These are phyloP conservation scores for Decorospora gaudefroyi DNA, from an alignment of 2,329 filamentous ascomycete species.

Conservation along the genomic window DNA sequence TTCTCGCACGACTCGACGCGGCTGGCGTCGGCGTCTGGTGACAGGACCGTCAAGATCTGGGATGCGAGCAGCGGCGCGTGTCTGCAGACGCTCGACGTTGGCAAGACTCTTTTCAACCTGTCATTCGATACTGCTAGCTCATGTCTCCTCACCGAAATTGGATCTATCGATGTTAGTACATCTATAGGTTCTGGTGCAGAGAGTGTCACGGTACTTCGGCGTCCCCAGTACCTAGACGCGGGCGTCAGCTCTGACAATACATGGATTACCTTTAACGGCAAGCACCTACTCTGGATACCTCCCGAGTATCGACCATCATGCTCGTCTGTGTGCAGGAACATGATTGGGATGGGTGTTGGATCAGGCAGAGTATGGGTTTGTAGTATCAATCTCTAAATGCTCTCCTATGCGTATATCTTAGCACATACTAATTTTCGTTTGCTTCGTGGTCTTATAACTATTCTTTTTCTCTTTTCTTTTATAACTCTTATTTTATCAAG, in stretches of 20 bases:
- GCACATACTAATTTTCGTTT: no score
- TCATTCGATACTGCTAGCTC: constrained; percentile 25
- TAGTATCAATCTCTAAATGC: constrained; percentile 8
- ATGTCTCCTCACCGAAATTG: constrained; percentile 27
- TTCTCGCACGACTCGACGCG: constrained; percentile 31
- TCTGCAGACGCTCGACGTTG: constrained; percentile 13
- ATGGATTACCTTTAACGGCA: constrained; percentile 24
- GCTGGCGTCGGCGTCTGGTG: no score
- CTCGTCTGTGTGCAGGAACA: constrained; percentile 21
- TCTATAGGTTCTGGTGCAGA: constrained; percentile 2
- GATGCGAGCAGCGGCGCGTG: constrained; percentile 22
- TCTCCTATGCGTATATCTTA: no score
- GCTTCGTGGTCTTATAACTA: no score
- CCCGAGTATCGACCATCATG: constrained; percentile 29
- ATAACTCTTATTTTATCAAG: no score
- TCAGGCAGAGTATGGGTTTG: constrained; percentile 26
- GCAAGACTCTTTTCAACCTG: constrained; percentile 12
- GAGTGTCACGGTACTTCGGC: constrained; percentile 9
- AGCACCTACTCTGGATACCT: constrained; percentile 28
- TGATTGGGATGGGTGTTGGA: constrained; percentile 19
- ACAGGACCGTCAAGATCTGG: no score
- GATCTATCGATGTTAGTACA: constrained; percentile 15
- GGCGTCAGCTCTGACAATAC: constrained; percentile 16
- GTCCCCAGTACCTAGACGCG: constrained; percentile 14
- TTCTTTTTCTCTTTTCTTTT: no score